These are phyloP conservation scores for Piloderma croceum DNA, from an alignment of 768 basidiomycete genomes.

Conservation along the genomic window DNA sequence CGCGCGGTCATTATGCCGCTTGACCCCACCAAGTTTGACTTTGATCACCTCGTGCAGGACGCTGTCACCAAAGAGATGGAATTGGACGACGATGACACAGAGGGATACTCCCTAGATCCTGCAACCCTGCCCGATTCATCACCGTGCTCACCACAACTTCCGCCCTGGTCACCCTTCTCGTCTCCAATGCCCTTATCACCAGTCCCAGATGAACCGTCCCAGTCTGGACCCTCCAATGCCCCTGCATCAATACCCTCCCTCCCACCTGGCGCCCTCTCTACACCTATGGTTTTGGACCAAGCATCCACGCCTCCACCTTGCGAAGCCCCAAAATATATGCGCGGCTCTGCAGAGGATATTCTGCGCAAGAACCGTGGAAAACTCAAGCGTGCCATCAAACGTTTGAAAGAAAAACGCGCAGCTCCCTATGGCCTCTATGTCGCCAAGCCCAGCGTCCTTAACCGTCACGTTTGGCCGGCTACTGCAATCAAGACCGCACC, in stretches of 20 bases:
- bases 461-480: background rate
- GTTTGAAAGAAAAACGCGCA: background rate
- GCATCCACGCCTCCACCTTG: too few species aligned
- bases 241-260: too few species aligned
- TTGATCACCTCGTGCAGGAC: background rate
- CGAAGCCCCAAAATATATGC: too few species aligned
- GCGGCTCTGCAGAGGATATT: too few species aligned
- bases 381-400: background rate
- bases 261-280: too few species aligned
- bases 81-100: background rate
- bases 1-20: background rate
- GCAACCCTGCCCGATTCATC: too few species aligned
- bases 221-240: too few species aligned
- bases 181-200: background rate
- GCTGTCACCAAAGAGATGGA: background rate
- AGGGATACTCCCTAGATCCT: background rate
- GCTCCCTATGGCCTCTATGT: background rate
- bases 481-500: background rate
- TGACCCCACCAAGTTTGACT: background rate
- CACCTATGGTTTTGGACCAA: too few species aligned
- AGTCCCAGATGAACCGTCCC: background rate
- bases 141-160: too few species aligned
- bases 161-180: too few species aligned
- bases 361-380: background rate
- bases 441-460: background rate